These are phyloP conservation scores for Hypholoma fasciculare DNA, from an alignment of 768 basidiomycete species.

Conservation along the genomic window DNA sequence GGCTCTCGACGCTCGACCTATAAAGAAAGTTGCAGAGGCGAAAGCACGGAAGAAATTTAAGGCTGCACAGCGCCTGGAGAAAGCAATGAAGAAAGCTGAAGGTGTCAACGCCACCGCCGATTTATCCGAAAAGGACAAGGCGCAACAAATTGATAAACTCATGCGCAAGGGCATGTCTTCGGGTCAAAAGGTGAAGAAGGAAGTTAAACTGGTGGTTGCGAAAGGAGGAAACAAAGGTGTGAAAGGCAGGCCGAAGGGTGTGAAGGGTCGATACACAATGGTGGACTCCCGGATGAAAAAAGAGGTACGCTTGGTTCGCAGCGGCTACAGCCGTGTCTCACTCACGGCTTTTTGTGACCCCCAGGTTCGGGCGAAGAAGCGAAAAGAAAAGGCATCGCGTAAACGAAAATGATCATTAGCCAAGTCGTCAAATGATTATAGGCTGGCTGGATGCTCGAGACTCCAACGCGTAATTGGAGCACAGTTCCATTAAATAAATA, in stretches of 20 bases:
- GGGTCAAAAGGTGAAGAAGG: conserved; percentile 66
- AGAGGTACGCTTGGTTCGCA: conserved; percentile 54
- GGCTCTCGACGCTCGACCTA: conserved; percentile 93
- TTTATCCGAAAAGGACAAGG: conserved; percentile 94
- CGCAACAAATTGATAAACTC: conserved; percentile 88
- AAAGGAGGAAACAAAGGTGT: conserved; percentile 87
- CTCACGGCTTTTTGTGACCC: not conserved
- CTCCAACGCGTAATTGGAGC: no score
- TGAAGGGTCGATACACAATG: conserved; percentile 95
- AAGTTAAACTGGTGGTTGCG: conserved; percentile 87
- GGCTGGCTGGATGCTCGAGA: not conserved
- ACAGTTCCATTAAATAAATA: no score
- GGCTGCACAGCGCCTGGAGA: conserved; percentile 82
- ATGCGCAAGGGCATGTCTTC: conserved; percentile 80
- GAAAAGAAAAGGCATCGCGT: conserved; percentile 73
- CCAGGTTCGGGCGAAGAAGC: conserved; percentile 82
- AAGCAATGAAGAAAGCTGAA: conserved; percentile 95
- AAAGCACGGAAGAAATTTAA: conserved; percentile 96
- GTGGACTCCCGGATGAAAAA: conserved; percentile 93
- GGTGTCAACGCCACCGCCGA: conserved; percentile 87
- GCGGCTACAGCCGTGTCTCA: no score
- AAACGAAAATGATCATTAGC: conserved; percentile 42
- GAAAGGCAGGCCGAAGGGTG: conserved; percentile 92
- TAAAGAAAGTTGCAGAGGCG: conserved; percentile 98
- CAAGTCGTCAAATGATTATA: not conserved